phyloP scores from a whole-genome alignment of 441 rosid species.

The Euphorbia schlechtendalii region DNA sequence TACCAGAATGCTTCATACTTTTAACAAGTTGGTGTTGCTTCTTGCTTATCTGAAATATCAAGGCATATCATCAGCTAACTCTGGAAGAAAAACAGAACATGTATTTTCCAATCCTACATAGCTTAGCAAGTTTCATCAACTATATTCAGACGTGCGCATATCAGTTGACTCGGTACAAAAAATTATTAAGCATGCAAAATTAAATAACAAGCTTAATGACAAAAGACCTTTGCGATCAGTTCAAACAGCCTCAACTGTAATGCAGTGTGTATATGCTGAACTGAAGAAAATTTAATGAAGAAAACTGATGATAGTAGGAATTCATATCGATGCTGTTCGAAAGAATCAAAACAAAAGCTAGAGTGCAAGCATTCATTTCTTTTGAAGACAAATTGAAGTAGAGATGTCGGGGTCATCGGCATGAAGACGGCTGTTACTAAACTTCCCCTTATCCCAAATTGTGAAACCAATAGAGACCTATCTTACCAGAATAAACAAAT shows the following conservation, averaged over 20 bases:
- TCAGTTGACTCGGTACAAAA: conserved; percentile 3
- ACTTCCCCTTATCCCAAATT: background rate
- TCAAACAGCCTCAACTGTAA: background rate
- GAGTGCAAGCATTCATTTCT: background rate
- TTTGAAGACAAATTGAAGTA: background rate
- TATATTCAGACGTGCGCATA: background rate
- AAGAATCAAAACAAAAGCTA: background rate
- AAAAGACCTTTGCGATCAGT: conserved; percentile 4
- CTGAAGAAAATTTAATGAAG: background rate
- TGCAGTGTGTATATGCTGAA: background rate
- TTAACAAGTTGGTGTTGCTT: conserved; percentile 84
- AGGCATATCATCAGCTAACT: conserved; percentile 18
- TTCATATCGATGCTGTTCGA: background rate
- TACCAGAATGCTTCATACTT: conserved; percentile 82
- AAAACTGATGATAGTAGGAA: conserved; percentile 3
- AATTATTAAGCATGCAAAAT: conserved; percentile 6
- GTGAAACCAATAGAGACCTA: background rate
- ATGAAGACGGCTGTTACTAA: background rate
- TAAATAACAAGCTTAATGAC: no score
- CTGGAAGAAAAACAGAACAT: conserved; percentile 14
- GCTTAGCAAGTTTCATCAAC: background rate
- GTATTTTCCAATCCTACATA: conserved; percentile 1
- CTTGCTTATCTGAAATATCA: conserved; percentile 74
- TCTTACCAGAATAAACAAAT: background rate
- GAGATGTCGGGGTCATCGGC: background rate